Evolutionary conservation across 192 early-diverging fungal genomes (phyloP), one percentile per base, ranked within the genome.

Genomic region (Coemansia javaensis): DNA sequence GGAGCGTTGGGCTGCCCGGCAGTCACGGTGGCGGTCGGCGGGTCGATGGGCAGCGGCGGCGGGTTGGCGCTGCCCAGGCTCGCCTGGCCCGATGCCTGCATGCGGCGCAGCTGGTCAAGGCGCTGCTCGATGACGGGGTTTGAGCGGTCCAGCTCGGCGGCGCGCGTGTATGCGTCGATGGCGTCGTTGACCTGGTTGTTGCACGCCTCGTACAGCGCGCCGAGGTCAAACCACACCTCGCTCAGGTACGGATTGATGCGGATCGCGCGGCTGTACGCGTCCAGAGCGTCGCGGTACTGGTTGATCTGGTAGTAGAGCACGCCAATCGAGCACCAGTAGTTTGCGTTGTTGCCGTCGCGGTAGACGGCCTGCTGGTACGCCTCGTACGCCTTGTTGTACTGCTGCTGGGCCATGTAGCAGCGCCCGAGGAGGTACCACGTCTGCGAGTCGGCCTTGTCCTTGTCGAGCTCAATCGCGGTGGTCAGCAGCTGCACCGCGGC

Each of bases 291-390:
- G 10, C 89, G 77, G 59, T 90, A 94, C 79, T 90, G 68, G 44
- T 86, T 92, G 44, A 97, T 95, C 58, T 97, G 90, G 77, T 88
- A 99, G 56, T 99, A 99, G 5, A 99, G 68, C 0, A 97, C 91
- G 40, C 97, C 97, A 55, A 99, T 99, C 2, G 93, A 96, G 66
- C 93, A 96, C 97, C 97, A 99, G 60, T 97, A 97, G 8, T 86
- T 90, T 8, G 94, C 93, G 51, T 97, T 97, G 39, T 85, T 82
- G 12, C 85, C 87, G 65, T 99, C 94, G 28, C 86, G 83, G 59
- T 91, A 84, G 5, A 99, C 93, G 9, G 94, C 94, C 59, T 95
- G 90, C 75, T 99, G 94, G 64, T 97, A 99, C 0, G 90, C 89
- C 48, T 95, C 90, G 75, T 97, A 97, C 0, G 97, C 97, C 56